These are phyloP conservation scores for Trichoderma citrinoviride DNA, from an alignment of 2,329 filamentous ascomycete genomes.

Conservation along the genomic window DNA sequence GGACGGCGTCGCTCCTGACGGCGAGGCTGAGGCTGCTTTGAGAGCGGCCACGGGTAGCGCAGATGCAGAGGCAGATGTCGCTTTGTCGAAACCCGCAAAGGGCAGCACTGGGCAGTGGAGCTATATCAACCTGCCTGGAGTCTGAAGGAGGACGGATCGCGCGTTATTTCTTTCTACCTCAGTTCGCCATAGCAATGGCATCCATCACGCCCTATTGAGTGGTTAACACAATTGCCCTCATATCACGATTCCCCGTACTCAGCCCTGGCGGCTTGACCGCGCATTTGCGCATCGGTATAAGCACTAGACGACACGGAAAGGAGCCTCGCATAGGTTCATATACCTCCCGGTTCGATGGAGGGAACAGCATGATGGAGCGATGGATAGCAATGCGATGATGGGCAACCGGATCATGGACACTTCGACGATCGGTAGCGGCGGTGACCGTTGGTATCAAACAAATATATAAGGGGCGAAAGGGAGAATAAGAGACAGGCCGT, in stretches of 20 bases:
- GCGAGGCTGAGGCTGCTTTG: not conserved
- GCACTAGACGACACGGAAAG: not conserved
- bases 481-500: not conserved
- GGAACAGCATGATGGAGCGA: not conserved
- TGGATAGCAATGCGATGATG: not conserved
- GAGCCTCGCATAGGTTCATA: not conserved
- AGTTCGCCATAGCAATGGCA: not conserved
- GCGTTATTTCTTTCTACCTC: not conserved
- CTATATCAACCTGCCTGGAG: conserved; percentile 38
- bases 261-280: not conserved
- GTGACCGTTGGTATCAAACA: not conserved
- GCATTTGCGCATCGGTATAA: not conserved
- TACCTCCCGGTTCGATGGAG: not conserved
- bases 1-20: not conserved
- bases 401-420: not conserved
- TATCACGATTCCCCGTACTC: not conserved
- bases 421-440: not conserved
- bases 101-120: conserved; percentile 36
- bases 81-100: conserved; percentile 20
- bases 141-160: conserved; percentile 27
- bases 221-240: not conserved
- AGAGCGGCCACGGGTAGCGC: conserved; percentile 21
- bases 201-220: not conserved
- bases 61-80: not conserved
- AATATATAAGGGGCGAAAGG: not conserved